Conservation (phyloP, 2,329 filamentous ascomycete species). For the Pseudophaeomoniella oleicola region DNA sequence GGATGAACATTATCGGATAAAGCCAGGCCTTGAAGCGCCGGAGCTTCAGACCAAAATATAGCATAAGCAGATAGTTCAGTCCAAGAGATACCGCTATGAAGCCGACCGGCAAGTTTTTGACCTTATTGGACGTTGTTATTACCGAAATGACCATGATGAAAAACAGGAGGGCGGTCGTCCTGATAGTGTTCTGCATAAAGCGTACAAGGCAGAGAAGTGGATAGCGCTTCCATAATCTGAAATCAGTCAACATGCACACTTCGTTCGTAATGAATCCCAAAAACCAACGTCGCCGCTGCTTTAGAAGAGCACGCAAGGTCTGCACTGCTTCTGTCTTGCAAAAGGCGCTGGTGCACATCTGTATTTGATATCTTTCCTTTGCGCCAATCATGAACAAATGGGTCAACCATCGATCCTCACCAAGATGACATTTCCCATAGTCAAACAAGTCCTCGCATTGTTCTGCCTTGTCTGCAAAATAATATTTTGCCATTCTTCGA, state of each 20-base stretch:
- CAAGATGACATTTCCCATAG: constrained; percentile 87
- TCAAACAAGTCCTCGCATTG: constrained; percentile 94
- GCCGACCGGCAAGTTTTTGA: constrained; percentile 70
- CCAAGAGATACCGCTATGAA: constrained; percentile 89
- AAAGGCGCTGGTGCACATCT: constrained; percentile 94
- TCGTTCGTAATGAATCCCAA: constrained; percentile 96
- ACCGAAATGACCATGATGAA: constrained; percentile 86
- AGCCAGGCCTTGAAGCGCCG: constrained; percentile 86
- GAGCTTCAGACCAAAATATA: constrained; percentile 83
- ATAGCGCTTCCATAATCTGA: constrained; percentile 81
- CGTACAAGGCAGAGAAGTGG: constrained; percentile 73
- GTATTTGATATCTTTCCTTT: constrained; percentile 84
- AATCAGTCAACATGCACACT: constrained; percentile 93
- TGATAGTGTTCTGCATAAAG: constrained; percentile 92
- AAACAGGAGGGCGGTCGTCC: constrained; percentile 85
- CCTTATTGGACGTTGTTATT: constrained; percentile 64
- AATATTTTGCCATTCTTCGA: constrained; percentile 92
- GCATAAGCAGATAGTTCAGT: constrained; percentile 87
- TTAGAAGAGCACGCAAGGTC: constrained; percentile 69
- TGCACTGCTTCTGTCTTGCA: constrained; percentile 98
- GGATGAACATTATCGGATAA: constrained; percentile 86
- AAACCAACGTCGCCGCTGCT: constrained; percentile 94
- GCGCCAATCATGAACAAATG: constrained; percentile 98
- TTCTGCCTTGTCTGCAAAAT: constrained; percentile 93
- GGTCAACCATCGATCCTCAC: constrained; percentile 92